Evolutionary conservation across 2,329 filamentous ascomycete genomes (phyloP), one percentile per base, ranked within the genome.

Genomic region (Scolecobasidium constrictum): DNA sequence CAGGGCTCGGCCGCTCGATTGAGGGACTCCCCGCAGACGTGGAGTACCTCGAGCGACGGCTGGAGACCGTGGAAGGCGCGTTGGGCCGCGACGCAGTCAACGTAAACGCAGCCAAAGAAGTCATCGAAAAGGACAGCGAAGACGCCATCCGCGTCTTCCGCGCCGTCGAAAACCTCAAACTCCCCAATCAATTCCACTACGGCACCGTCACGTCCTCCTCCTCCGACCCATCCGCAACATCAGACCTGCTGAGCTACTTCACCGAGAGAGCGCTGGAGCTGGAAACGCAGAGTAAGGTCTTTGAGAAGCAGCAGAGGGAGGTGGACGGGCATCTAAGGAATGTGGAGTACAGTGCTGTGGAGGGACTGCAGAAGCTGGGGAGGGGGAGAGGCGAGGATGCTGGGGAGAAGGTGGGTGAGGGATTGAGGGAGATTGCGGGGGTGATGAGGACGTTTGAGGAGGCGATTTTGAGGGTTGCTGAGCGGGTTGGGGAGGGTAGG

Each of bases 141-240:
- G 80, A 87, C 50, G 81, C 81, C 6, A 75, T 79, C 50, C 71
- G 86, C 43, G 77, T 76, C 47, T 84, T 86, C 67, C 76, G 80
- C 45, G 80, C 81, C 17, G 77, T 85, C 22, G 80, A 86, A 53
- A 85, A 85, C 54, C 68, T 87, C 42, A 79, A 81, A 51, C 68
- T 88, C 13, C 84, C 85, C 2, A 53, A 68, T 38, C 72, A 77
- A 49, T 81, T 76, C 55, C 76, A 79, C 51, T 46, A 46, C 26
- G 17, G 18, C n/a, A 33, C 26, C 4, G 21, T 38, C 21, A 15
- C 37, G 7, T 11, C 12, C 9, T 28, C 17, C 23, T 13, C 19
- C 9, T 9, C 12, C 15, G 31, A 38, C 2, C 43, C 48, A 3
- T 46, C 35, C 39, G 43, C 19, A 46, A 48, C 40, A 47, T 57